phyloP scores from a whole-genome alignment of 2,329 filamentous ascomycete genomes.

The Claviceps sp. region DNA sequence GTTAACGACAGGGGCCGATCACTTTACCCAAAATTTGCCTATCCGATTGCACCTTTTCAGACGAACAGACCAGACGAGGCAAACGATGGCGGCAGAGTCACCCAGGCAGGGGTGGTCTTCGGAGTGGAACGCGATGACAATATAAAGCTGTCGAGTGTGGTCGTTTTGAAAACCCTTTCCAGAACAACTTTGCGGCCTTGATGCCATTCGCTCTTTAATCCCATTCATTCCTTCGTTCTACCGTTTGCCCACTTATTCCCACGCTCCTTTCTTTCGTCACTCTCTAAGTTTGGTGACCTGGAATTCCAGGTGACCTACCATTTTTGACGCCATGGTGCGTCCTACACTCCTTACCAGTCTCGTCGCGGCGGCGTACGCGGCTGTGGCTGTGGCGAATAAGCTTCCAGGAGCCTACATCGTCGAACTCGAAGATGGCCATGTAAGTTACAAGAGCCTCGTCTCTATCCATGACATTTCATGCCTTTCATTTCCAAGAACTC shows the following conservation, averaged over 20 bases:
- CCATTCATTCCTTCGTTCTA: not conserved
- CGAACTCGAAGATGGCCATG: conserved; percentile 36
- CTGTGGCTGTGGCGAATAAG: conserved; percentile 15
- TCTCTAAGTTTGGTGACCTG: not conserved
- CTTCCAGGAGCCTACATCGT: conserved; percentile 38
- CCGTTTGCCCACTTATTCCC: not conserved
- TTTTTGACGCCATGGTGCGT: conserved; percentile 5
- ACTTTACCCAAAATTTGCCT: not conserved
- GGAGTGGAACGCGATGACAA: not conserved
- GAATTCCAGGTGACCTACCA: not conserved
- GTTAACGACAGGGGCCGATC: not conserved
- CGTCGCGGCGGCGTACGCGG: conserved; percentile 13
- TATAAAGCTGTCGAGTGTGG: not conserved
- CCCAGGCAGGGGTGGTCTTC: not conserved
- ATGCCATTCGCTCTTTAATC: not conserved
- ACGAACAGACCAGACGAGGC: not conserved
- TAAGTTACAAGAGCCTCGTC: conserved; percentile 12
- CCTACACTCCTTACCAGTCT: conserved; percentile 6
- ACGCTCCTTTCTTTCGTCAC: not conserved
- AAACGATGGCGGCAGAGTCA: not conserved
- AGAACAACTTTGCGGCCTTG: not conserved
- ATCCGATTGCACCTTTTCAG: not conserved
- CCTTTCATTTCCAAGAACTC: not conserved
- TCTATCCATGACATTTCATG: not conserved
- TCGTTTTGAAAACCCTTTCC: not conserved